A percentile compares a stretch with the other conserved stretches of the same genome.
Conservation (phyloP, 768 basidiomycete species). For the Termitomyces sp. region DNA sequence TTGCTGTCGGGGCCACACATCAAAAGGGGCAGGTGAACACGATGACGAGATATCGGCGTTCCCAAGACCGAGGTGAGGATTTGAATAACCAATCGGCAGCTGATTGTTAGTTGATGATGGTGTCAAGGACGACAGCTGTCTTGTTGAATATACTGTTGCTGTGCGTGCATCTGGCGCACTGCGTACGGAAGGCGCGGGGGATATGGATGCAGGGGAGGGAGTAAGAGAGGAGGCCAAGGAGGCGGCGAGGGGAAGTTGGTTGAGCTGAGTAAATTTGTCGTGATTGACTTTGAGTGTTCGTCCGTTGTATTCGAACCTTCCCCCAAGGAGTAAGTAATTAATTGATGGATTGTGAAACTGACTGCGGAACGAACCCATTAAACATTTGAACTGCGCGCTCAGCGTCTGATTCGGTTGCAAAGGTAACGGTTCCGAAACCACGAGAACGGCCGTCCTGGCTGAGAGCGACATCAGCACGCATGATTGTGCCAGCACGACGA, state of each 20-base stretch:
- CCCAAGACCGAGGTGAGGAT: neutral
- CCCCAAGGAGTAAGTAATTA: neutral
- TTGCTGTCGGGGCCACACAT: neutral
- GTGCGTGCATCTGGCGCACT: neutral
- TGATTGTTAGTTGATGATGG: neutral
- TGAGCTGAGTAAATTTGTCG: slow-evolving; percentile 65
- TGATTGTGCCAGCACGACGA: slow-evolving; percentile 82
- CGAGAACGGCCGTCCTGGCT: slow-evolving; percentile 85
- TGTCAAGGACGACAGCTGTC: neutral
- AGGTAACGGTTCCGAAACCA: slow-evolving; percentile 91
- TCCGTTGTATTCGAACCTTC: slow-evolving; percentile 84
- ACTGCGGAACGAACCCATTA: slow-evolving; percentile 57
- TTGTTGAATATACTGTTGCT: neutral
- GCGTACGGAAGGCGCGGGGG: neutral
- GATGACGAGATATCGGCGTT: too few relatives aligned
- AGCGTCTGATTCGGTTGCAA: slow-evolving; percentile 78
- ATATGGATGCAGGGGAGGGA: neutral
- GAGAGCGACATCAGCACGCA: slow-evolving; percentile 87
- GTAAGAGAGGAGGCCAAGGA: neutral
- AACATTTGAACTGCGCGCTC: slow-evolving; percentile 31
- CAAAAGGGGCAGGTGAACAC: neutral
- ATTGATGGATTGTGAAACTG: neutral
- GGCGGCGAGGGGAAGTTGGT: neutral
- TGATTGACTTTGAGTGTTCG: slow-evolving; percentile 85
- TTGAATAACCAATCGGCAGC: neutral